phyloP scores from a whole-genome alignment of 169 alveolate genomes.

The Cryptosporidium viatorum region DNA sequence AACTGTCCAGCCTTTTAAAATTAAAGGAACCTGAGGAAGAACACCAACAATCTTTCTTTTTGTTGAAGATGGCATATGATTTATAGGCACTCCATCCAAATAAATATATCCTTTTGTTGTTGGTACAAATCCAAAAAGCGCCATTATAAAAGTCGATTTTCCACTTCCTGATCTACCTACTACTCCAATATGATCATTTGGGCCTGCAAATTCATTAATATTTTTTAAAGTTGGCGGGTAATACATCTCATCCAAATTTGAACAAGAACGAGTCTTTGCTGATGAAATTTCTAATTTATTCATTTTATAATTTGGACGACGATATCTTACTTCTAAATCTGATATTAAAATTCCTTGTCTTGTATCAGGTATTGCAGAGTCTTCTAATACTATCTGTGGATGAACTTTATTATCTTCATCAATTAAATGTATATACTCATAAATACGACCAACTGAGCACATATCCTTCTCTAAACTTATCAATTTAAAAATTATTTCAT shows the following conservation, averaged over 20 bases:
- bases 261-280: background rate
- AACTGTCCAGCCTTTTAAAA: slow-evolving; percentile 79
- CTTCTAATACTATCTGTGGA: slow-evolving; percentile 41
- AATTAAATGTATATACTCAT: slow-evolving; percentile 24
- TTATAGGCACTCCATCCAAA: slow-evolving; percentile 71
- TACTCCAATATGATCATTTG: slow-evolving; percentile 80
- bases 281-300: background rate
- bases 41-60: slow-evolving; percentile 75
- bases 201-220: slow-evolving; percentile 79
- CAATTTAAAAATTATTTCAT: slow-evolving; percentile 57
- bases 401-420: slow-evolving; percentile 33
- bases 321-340: slow-evolving; percentile 62
- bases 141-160: slow-evolving; percentile 70
- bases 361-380: slow-evolving; percentile 52
- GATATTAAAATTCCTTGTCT: slow-evolving; percentile 50
- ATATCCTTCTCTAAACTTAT: slow-evolving; percentile 77
- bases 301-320: slow-evolving; percentile 39
- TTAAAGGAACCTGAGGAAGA: slow-evolving; percentile 77
- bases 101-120: slow-evolving; percentile 58
- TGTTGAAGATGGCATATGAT: slow-evolving; percentile 37
- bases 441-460: slow-evolving; percentile 76
- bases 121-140: slow-evolving; percentile 70
- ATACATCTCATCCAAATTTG: slow-evolving; percentile 24
- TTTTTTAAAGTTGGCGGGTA: slow-evolving; percentile 75
- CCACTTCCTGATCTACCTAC: slow-evolving; percentile 82